Evolutionary conservation across 257 asterid genomes (phyloP), one percentile per base, ranked within the genome.

Genomic region (Paulownia fortunei): DNA sequence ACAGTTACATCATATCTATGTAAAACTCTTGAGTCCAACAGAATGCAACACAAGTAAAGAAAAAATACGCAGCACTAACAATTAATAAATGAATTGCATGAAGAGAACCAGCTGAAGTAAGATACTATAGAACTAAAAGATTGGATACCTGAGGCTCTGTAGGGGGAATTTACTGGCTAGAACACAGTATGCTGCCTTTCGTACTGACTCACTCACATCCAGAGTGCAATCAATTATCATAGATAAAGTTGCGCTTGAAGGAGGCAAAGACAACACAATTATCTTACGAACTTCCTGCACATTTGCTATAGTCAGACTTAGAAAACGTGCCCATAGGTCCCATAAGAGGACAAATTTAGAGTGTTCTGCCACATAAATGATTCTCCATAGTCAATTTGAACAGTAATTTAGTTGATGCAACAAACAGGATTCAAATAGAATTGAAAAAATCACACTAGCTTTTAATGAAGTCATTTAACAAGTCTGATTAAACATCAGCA

Each of bases 251-350:
- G 71, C 83, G 72, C 83, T 88, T 69, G 97, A 89, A 84, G 98
- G 96, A 46, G 99, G 99, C 83, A 96, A 77, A 61, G 97, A 91
- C 84, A 92, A 81, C 85, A 93, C 90, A 58, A 93, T 83, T 74
- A 89, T 77, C 86, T 88, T 96, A 21, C 99, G 97, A 70, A 93
- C 97, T 78, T 89, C 98, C 98, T 93, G 94, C 88, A 83, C 39
- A 72, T 51, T 79, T 60, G 27, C 49, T 27, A 76, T 26, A 10
- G 61, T 32, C 69, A 80, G 55, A 71, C 55, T 32, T 42, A 74
- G 47, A 58, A 68, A 62, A 58, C 67, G 54, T 16, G 66, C 21
- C 21, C 36, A 32, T 6, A 39, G 36, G 58, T 37, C 11, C 27
- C 67, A 13, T 46, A 32, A 60, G 46, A 56, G 18, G 13, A 34